Percentiles rank a stretch among this genome's conserved stretches.
Conservation (phyloP, 352 stramenopile genomes). For the Phytophthora multivora region DNA sequence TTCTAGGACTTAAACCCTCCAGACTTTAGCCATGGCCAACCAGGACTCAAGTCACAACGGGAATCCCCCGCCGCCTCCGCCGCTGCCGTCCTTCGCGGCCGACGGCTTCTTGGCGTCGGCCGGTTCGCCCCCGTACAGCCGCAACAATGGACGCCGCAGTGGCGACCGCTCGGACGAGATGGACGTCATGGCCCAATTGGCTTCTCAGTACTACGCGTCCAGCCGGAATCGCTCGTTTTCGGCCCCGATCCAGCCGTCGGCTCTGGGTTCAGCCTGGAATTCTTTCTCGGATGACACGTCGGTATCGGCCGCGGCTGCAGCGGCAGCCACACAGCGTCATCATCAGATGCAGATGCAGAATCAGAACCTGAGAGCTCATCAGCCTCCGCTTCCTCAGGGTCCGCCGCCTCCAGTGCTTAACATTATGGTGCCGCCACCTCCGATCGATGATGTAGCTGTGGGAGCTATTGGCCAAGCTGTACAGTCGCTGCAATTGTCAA, state of each 20-base stretch:
- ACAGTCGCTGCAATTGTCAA: conserved; percentile 57
- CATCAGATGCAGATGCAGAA: conserved; percentile 31
- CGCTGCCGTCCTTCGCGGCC: conserved; percentile 35
- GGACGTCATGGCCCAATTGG: conserved; percentile 84
- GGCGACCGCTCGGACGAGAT: conserved; percentile 44
- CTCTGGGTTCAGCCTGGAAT: conserved; percentile 60
- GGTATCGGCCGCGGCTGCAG: conserved; percentile 21
- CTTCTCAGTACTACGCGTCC: conserved; percentile 78
- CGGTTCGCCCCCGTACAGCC: conserved; percentile 29
- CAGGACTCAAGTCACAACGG: conserved; percentile 15
- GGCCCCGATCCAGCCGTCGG: conserved; percentile 68
- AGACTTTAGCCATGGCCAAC: conserved; percentile 17
- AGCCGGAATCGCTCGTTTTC: conserved; percentile 77
- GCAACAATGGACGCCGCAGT: conserved; percentile 24
- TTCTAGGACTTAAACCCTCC: conserved; percentile 14
- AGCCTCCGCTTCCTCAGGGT: conserved; percentile 41
- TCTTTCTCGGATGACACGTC: conserved; percentile 57
- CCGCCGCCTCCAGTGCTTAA: conserved; percentile 54
- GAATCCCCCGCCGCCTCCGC: conserved; percentile 25
- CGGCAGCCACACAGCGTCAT: conserved; percentile 20
- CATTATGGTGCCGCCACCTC: conserved; percentile 45
- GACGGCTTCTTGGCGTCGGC: conserved; percentile 35
- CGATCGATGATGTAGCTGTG: conserved; percentile 43
- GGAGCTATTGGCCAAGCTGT: conserved; percentile 72
- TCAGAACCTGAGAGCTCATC: conserved; percentile 21